Conservation (phyloP, 495 filamentous ascomycete species). For the Neurospora hispaniola region DNA sequence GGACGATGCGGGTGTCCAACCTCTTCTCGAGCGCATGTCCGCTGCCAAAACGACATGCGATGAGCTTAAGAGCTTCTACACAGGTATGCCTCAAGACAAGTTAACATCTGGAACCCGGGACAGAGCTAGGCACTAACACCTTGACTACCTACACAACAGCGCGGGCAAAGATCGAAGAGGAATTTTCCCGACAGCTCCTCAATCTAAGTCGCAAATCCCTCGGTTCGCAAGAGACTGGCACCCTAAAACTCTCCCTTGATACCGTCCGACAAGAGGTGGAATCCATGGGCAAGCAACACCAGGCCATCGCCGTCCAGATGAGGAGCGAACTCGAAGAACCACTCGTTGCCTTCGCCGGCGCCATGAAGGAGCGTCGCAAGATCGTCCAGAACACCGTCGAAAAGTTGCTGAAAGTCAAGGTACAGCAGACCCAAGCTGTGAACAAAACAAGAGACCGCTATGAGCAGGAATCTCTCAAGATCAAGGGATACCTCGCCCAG, state of each 20-base stretch:
- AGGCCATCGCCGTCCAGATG: slow-evolving; percentile 85
- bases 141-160: slow-evolving; percentile 39
- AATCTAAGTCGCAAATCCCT: slow-evolving; percentile 80
- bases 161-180: slow-evolving; percentile 89
- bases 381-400: slow-evolving; percentile 90
- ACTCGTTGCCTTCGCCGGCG: slow-evolving; percentile 79
- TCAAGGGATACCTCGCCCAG: slow-evolving; percentile 96
- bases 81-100: slow-evolving; percentile 38
- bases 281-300: slow-evolving; percentile 85
- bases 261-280: slow-evolving; percentile 85
- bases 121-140: background rate
- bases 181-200: slow-evolving; percentile 87
- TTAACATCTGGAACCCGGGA: background rate
- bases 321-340: slow-evolving; percentile 96
- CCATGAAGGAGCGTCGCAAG: slow-evolving; percentile 89
- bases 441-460: slow-evolving; percentile 95
- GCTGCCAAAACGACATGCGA: slow-evolving; percentile 92
- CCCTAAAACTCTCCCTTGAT: slow-evolving; percentile 74
- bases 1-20: slow-evolving; percentile 90
- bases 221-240: slow-evolving; percentile 80
- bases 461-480: slow-evolving; percentile 94
- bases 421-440: slow-evolving; percentile 77
- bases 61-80: slow-evolving; percentile 88
- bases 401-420: slow-evolving; percentile 84
- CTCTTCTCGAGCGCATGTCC: slow-evolving; percentile 93